phyloP scores from a whole-genome alignment of 1,139 yeast genomes.

The Lodderomyces pseudojiufengensis region DNA sequence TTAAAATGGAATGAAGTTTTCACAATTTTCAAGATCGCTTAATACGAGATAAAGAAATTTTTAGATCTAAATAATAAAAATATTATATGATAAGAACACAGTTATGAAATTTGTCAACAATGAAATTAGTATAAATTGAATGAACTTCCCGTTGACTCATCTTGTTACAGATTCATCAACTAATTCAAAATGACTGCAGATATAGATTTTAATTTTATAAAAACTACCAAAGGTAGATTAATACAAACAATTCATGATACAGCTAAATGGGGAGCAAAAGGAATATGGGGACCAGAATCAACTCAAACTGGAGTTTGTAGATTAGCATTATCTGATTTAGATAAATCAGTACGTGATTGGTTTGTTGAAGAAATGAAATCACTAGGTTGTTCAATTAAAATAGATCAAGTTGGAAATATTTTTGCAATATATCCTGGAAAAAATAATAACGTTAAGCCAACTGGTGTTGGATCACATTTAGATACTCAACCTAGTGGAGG shows the following conservation, averaged over 20 bases:
- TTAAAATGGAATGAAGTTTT: too few relatives aligned
- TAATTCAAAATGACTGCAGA: conserved; percentile 1
- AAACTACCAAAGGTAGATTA: conserved; percentile 17
- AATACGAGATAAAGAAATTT: too few relatives aligned
- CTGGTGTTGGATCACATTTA: conserved; percentile 69
- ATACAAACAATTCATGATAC: conserved; percentile 56
- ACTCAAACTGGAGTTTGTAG: conserved; percentile 63
- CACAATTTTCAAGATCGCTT: too few relatives aligned
- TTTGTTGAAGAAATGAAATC: conserved; percentile 47
- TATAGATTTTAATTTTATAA: conserved; percentile 4
- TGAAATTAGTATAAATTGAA: too few relatives aligned
- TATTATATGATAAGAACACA: too few relatives aligned
- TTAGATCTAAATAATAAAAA: too few relatives aligned
- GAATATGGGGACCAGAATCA: conserved; percentile 54
- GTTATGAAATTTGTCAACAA: too few relatives aligned
- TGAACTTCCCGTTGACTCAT: too few relatives aligned
- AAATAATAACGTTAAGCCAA: conserved; percentile 44
- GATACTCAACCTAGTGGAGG: conserved; percentile 84
- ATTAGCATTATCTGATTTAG: conserved; percentile 57
- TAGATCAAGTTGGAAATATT: conserved; percentile 65
- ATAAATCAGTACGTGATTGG: conserved; percentile 69
- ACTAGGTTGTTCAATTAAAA: conserved; percentile 54
- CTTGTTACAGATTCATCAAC: neutral
- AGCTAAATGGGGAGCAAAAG: conserved; percentile 59
- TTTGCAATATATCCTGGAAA: conserved; percentile 63